A percentile compares a stretch with the other conserved stretches of the same genome.
These are phyloP conservation scores for Tetraselmis chui DNA, from an alignment of 139 green algal species.

Conservation along the genomic window DNA sequence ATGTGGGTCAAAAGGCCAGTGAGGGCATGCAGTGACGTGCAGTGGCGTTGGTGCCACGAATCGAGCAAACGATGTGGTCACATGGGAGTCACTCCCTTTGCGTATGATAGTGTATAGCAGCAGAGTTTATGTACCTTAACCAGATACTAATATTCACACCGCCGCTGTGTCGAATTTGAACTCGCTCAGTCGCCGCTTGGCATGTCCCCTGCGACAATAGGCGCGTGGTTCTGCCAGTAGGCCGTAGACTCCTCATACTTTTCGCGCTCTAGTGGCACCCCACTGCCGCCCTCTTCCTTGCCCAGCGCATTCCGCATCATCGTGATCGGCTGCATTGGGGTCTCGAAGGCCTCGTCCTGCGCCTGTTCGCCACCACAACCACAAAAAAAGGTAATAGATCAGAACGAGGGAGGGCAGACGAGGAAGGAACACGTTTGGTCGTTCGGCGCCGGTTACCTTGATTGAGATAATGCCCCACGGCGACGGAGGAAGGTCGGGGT, in stretches of 20 bases:
- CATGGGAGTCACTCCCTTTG: too few relatives aligned
- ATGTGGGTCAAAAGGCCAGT: too few relatives aligned
- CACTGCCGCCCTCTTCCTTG: constrained; percentile 80
- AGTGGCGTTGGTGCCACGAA: too few relatives aligned
- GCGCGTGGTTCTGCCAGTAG: constrained; percentile 79
- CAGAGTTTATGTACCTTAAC: too few relatives aligned
- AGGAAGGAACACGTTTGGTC: neutral
- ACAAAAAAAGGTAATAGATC: neutral
- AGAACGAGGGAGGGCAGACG: neutral
- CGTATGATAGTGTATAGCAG: too few relatives aligned
- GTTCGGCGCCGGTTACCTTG: constrained; percentile 31
- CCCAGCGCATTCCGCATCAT: constrained; percentile 92
- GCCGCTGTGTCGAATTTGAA: too few relatives aligned
- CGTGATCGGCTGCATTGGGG: constrained; percentile 91
- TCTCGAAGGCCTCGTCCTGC: constrained; percentile 78
- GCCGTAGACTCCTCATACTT: constrained; percentile 63
- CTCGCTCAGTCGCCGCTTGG: constrained; percentile 21
- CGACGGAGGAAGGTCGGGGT: constrained; percentile 38
- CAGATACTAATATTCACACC: too few relatives aligned
- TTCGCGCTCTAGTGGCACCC: constrained; percentile 66
- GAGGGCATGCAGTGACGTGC: too few relatives aligned
- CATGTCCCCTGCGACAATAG: constrained; percentile 44
- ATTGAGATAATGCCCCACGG: constrained; percentile 93
- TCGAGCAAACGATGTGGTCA: too few relatives aligned
- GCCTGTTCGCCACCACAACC: neutral